Conservation (phyloP, 164 flowering plant species). For the Santalum album region DNA sequence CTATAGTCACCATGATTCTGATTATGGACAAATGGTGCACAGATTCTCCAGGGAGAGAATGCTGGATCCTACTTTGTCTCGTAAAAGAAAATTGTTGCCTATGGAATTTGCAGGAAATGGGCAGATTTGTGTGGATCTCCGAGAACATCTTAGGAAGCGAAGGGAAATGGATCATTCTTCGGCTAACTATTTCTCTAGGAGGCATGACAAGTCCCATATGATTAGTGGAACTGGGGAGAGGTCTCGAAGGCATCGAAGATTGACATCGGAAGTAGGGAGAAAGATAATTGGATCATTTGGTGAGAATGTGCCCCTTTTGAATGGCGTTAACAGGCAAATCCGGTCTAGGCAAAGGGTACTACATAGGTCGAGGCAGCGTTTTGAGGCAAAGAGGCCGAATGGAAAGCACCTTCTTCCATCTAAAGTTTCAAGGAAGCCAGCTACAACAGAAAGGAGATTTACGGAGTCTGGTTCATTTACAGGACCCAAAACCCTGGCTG, state of each 20-base stretch:
- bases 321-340: slow-evolving; percentile 7
- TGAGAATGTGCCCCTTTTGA: slow-evolving; percentile 11
- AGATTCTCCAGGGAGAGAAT: slow-evolving; percentile 17
- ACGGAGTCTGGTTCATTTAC: slow-evolving; percentile 25
- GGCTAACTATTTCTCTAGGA: slow-evolving; percentile 14
- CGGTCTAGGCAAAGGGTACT: slow-evolving; percentile 15
- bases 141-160: slow-evolving; percentile 35
- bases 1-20: slow-evolving; percentile 13
- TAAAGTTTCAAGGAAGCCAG: slow-evolving; percentile 18
- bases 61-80: slow-evolving; percentile 17
- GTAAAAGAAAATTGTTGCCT: slow-evolving; percentile 22
- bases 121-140: slow-evolving; percentile 29
- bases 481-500: slow-evolving; percentile 55
- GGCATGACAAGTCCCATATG: slow-evolving; percentile 15
- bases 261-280: slow-evolving; percentile 28
- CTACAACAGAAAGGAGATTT: slow-evolving; percentile 16
- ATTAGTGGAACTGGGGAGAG: slow-evolving; percentile 14
- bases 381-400: slow-evolving; percentile 18
- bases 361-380: slow-evolving; percentile 14
- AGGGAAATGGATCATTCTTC: slow-evolving; percentile 18
- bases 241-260: slow-evolving; percentile 21
- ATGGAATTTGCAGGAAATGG: slow-evolving; percentile 15
- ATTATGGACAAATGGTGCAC: slow-evolving; percentile 12
- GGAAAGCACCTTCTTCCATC: slow-evolving; percentile 14
- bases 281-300: slow-evolving; percentile 12